phyloP scores from a whole-genome alignment of 371 early-diverging fungal species.

The Mortierella polycephala region DNA sequence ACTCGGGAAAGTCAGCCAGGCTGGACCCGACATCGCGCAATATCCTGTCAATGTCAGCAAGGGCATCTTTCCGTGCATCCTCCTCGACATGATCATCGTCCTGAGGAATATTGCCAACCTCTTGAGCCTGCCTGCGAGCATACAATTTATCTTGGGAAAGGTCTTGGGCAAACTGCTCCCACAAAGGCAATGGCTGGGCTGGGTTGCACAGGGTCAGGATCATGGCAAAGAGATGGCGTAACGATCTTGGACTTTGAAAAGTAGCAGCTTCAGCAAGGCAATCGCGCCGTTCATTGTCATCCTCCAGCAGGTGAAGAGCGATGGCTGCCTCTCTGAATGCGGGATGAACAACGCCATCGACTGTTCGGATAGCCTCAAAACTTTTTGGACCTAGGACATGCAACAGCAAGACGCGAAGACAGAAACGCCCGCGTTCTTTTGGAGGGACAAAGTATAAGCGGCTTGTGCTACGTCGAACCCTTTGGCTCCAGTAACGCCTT shows the following conservation, averaged over 20 bases:
- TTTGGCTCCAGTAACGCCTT: conserved; percentile 1
- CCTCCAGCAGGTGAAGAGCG: conserved; percentile 14
- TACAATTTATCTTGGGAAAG: conserved; percentile 11
- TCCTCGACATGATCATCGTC: conserved; percentile 1
- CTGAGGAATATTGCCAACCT: background rate
- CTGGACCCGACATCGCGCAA: conserved; percentile 8
- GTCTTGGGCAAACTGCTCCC: conserved; percentile 11
- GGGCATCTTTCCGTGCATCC: conserved; percentile 5
- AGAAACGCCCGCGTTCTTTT: conserved; percentile 27
- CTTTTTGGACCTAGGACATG: conserved; percentile 17
- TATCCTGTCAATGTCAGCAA: conserved; percentile 2
- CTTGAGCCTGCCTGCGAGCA: background rate
- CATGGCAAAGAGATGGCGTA: conserved; percentile 35
- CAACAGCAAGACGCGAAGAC: conserved; percentile 22
- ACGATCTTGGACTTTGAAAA: background rate
- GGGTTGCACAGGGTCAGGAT: conserved; percentile 17
- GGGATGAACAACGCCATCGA: conserved; percentile 1
- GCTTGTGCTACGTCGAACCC: background rate
- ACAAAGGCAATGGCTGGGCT: conserved; percentile 7
- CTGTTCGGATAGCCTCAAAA: conserved; percentile 24
- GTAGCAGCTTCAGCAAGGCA: conserved; percentile 33
- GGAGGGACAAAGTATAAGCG: conserved; percentile 39
- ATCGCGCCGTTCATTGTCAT: conserved; percentile 25
- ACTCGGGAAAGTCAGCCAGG: conserved; percentile 5
- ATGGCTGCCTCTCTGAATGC: conserved; percentile 24